Conservation (phyloP, 1,284 basidiomycete genomes). For the Bjerkandera adusta region DNA sequence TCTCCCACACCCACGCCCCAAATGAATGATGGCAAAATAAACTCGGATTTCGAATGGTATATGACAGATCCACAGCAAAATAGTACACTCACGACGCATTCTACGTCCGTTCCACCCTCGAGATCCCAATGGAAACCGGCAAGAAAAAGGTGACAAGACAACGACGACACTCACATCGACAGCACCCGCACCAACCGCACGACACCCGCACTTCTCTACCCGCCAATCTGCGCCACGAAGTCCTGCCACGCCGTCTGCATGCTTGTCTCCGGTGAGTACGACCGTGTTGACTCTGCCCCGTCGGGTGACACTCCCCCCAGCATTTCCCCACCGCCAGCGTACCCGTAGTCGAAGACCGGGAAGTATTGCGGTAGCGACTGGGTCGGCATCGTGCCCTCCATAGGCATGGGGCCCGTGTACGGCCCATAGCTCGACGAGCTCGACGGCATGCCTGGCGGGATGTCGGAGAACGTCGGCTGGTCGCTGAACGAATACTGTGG, state of each 20-base stretch:
- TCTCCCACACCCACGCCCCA: no score
- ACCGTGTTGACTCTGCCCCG: conserved; percentile 22
- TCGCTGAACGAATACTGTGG: conserved; percentile 19
- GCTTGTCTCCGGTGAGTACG: conserved; percentile 30
- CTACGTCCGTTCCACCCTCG: no score
- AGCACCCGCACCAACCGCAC: no score
- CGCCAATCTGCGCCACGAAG: conserved; percentile 38
- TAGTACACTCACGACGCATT: no score
- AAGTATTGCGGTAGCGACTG: conserved; percentile 75
- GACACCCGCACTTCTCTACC: no score
- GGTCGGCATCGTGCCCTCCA: conserved; percentile 24
- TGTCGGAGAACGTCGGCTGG: conserved; percentile 20
- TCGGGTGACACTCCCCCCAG: conserved; percentile 23
- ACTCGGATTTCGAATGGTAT: no score
- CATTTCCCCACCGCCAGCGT: conserved; percentile 24
- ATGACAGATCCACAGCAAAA: no score
- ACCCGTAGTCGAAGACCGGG: conserved; percentile 71
- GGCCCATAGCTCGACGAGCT: conserved; percentile 11
- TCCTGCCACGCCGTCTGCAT: conserved; percentile 38
- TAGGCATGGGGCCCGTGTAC: conserved; percentile 16
- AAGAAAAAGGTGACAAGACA: no score
- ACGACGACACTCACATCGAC: no score
- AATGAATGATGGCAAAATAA: no score
- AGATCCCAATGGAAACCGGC: no score
- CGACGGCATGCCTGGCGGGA: conserved; percentile 18